phyloP scores from a whole-genome alignment of 208 protist species.

The Trypanosoma platydactyli region DNA sequence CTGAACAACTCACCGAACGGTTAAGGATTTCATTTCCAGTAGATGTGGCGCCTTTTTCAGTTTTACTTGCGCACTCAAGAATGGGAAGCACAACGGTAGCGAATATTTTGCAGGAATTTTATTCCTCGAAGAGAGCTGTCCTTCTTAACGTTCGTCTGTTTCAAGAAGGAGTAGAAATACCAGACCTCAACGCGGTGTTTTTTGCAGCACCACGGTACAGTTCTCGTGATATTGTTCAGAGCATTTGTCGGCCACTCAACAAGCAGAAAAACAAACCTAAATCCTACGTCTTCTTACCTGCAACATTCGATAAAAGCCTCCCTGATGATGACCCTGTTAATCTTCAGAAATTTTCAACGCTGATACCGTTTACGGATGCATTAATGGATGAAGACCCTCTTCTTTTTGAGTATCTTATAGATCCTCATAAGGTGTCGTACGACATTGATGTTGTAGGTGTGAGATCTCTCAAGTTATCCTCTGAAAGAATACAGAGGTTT shows the following conservation, averaged over 20 bases:
- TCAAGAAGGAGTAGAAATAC: slow-evolving; percentile 77
- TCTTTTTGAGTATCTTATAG: slow-evolving; percentile 82
- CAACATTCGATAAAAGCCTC: slow-evolving; percentile 45
- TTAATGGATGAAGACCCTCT: slow-evolving; percentile 84
- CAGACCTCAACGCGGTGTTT: slow-evolving; percentile 80
- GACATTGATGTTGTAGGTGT: slow-evolving; percentile 72
- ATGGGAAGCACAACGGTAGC: slow-evolving; percentile 46
- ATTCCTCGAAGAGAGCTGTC: slow-evolving; percentile 36
- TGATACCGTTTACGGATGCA: slow-evolving; percentile 78
- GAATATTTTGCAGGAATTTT: slow-evolving; percentile 46
- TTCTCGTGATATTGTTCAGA: slow-evolving; percentile 83
- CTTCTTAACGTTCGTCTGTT: slow-evolving; percentile 80
- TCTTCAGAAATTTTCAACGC: slow-evolving; percentile 66
- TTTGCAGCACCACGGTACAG: slow-evolving; percentile 77
- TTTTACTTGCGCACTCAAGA: slow-evolving; percentile 68
- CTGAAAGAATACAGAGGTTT: slow-evolving; percentile 54
- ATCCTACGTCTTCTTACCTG: slow-evolving; percentile 74
- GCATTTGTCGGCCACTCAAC: slow-evolving; percentile 77
- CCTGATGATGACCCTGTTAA: slow-evolving; percentile 64
- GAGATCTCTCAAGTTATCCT: slow-evolving; percentile 56
- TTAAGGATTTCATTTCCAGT: slow-evolving; percentile 31
- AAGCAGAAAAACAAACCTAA: slow-evolving; percentile 51
- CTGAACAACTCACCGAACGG: slow-evolving; percentile 33
- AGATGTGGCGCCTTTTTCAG: slow-evolving; percentile 51
- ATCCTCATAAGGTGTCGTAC: slow-evolving; percentile 72